Evolutionary conservation across 2,329 filamentous ascomycete genomes (phyloP).

Genomic region (Scedosporium boydii): DNA sequence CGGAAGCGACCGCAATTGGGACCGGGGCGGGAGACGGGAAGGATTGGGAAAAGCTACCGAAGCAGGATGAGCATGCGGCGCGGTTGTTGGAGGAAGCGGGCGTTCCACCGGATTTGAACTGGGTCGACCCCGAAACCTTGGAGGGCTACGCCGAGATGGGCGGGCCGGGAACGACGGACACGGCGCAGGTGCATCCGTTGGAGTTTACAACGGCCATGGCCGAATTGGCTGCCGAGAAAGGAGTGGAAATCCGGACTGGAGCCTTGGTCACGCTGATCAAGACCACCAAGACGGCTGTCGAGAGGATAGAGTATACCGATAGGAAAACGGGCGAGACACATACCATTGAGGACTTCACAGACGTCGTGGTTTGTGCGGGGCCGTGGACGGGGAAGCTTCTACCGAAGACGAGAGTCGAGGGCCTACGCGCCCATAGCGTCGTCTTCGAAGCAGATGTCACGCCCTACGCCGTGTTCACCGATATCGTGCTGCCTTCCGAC

Average conservation of each 20-base stretch:
- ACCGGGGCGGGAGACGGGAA: slow-evolving; percentile 23
- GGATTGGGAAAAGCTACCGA: slow-evolving; percentile 52
- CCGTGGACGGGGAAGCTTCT: slow-evolving; percentile 55
- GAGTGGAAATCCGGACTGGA: slow-evolving; percentile 57
- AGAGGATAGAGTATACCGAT: slow-evolving; percentile 52
- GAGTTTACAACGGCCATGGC: slow-evolving; percentile 84
- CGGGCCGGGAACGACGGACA: slow-evolving; percentile 54
- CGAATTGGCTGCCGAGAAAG: slow-evolving; percentile 59
- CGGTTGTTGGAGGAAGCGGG: slow-evolving; percentile 43
- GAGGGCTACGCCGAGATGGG: slow-evolving; percentile 76
- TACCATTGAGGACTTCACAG: slow-evolving; percentile 36
- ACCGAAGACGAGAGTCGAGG: slow-evolving; percentile 47
- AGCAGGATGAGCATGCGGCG: slow-evolving; percentile 41
- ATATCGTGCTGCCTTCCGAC: slow-evolving; percentile 62
- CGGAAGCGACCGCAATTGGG: slow-evolving; percentile 5
- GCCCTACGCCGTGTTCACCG: slow-evolving; percentile 76
- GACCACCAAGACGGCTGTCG: slow-evolving; percentile 39
- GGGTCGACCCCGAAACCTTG: slow-evolving; percentile 63
- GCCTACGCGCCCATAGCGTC: slow-evolving; percentile 55
- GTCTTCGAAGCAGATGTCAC: slow-evolving; percentile 56
- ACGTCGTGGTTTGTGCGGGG: slow-evolving; percentile 47
- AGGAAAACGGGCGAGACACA: slow-evolving; percentile 26
- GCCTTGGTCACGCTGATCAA: slow-evolving; percentile 59
- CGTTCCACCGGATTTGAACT: slow-evolving; percentile 72
- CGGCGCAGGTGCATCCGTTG: slow-evolving; percentile 87